Evolutionary conservation across 495 filamentous ascomycete genomes (phyloP), one percentile per base, ranked within the genome.

Genomic region (Aspergillus wentii): DNA sequence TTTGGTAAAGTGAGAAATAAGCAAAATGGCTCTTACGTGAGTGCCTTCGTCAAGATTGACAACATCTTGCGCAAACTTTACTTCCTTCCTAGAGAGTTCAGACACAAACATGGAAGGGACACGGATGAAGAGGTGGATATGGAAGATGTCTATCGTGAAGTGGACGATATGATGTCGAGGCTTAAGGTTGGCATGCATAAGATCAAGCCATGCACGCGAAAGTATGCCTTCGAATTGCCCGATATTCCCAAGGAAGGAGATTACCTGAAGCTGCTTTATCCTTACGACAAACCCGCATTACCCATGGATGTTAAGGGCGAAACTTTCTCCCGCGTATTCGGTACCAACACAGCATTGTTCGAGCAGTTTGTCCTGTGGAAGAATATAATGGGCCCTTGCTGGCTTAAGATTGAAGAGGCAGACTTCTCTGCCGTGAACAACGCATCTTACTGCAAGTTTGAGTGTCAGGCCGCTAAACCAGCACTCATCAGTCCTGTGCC

Each of bases 341-440:
- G 92, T 29, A 84, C 86, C 30, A 95, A 94, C 54, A 98, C 92
- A 0, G 79, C 87, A 2, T 69, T 97, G 1, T 98, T 98, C 46
- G 92, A 98, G 52, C 92, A 98, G 51, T 98, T 98, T 52, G 94
- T 96, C 10, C 74, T 98, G 9, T 96, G 88, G 86, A 95, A 94
- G 62, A 89, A 91, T 45, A 85, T 98, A 41, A 97, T 94, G 89
- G 92, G 92, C 0, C 92, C 92, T 8, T 98, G 94, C 65, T 98
- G 92, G 92, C 73, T 98, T 13, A 85, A 78, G 53, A 88, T 98
- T 40, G 75, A 86, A 43, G 83, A 82, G 38, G 85, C 83, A 22
- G 79, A 95, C 54, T 94, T 94, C 59, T 71, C 75, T 9, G 70
- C 83, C 2, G 64, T 95, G n/a, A 88, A 82, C 57, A 96, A 96